Conservation (phyloP, 768 basidiomycete species). For the Lentinula sp. region DNA sequence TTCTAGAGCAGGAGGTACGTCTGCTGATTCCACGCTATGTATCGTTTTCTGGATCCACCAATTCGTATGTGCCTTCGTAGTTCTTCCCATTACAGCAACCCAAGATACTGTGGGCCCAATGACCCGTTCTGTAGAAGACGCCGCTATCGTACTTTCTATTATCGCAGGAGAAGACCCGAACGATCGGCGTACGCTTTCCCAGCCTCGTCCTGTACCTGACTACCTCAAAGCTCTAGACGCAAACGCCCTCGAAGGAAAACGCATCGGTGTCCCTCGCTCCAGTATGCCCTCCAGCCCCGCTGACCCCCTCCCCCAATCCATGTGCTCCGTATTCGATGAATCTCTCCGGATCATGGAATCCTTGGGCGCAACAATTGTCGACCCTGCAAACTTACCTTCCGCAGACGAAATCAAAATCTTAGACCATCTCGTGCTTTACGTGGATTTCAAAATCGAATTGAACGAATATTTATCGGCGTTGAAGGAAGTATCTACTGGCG, state of each 20-base stretch:
- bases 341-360: slow-evolving; percentile 28
- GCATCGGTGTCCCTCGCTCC: slow-evolving; percentile 38
- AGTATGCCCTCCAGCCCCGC: slow-evolving; percentile 18
- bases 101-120: slow-evolving; percentile 36
- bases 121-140: slow-evolving; percentile 28
- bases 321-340: slow-evolving; percentile 29
- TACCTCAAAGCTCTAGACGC: slow-evolving; percentile 29
- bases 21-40: slow-evolving; percentile 28
- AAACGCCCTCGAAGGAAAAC: slow-evolving; percentile 32
- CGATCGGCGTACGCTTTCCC: slow-evolving; percentile 33
- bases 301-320: slow-evolving; percentile 12
- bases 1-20: slow-evolving; percentile 29
- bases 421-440: slow-evolving; percentile 25
- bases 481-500: slow-evolving; percentile 31
- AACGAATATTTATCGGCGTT: slow-evolving; percentile 32
- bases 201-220: slow-evolving; percentile 34
- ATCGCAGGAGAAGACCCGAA: slow-evolving; percentile 37
- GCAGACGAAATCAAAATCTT: slow-evolving; percentile 26
- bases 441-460: slow-evolving; percentile 38
- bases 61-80: slow-evolving; percentile 15
- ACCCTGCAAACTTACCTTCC: slow-evolving; percentile 38
- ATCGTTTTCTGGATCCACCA: slow-evolving; percentile 18
- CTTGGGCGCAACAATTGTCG: slow-evolving; percentile 39
- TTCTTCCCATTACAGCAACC: slow-evolving; percentile 36
- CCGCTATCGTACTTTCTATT: slow-evolving; percentile 28